phyloP scores from a whole-genome alignment of 2,329 filamentous ascomycete species.

The Raffaelea deltoideospora region DNA sequence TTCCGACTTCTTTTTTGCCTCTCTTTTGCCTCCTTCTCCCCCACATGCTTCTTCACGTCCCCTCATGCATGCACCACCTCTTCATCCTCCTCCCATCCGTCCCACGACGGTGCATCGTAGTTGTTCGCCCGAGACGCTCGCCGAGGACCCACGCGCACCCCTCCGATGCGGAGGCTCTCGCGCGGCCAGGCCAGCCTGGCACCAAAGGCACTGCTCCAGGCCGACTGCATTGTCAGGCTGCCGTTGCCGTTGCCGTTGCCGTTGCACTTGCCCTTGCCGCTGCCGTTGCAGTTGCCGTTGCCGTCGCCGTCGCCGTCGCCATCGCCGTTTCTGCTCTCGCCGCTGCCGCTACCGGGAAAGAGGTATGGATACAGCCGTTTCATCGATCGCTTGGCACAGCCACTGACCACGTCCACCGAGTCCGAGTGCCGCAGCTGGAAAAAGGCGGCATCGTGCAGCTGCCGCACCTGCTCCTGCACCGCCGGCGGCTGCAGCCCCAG shows the following conservation, averaged over 20 bases:
- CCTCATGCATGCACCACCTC: neutral
- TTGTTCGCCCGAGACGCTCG: neutral
- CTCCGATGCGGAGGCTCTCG: neutral
- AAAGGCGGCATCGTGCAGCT: slow-evolving; percentile 33
- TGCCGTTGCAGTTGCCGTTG: no score
- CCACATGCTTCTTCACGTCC: no score
- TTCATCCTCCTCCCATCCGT: neutral
- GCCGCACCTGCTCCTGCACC: slow-evolving; percentile 30
- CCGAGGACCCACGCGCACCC: neutral
- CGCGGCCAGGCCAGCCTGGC: neutral
- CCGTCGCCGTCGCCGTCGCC: no score
- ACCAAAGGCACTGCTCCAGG: neutral
- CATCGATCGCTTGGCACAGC: slow-evolving; percentile 36
- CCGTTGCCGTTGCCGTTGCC: no score
- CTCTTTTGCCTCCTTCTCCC: no score
- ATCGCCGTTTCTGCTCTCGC: no score
- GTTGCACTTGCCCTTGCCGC: no score
- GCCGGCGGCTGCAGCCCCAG: slow-evolving; percentile 30
- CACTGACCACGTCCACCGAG: slow-evolving; percentile 42
- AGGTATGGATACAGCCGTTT: slow-evolving; percentile 20
- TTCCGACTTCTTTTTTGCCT: no score
- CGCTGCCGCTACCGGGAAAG: no score
- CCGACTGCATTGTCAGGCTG: neutral
- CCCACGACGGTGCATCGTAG: neutral
- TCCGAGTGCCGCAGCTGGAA: slow-evolving; percentile 39